These are phyloP conservation scores for Carex parvula DNA, from an alignment of 176 grass and related monocot species.

Conservation along the genomic window DNA sequence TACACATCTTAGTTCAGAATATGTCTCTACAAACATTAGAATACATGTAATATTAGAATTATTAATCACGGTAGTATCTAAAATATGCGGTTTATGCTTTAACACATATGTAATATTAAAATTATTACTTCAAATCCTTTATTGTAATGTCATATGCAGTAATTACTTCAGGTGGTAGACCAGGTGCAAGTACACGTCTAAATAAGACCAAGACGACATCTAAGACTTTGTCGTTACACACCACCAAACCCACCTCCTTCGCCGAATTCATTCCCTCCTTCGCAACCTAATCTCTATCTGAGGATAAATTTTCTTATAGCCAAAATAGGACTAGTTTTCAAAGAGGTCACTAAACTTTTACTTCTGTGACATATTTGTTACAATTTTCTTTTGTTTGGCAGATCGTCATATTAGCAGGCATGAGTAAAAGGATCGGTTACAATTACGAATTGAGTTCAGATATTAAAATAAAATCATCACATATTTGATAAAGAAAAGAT, in stretches of 20 bases:
- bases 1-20: not conserved
- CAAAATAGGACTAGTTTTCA: not conserved
- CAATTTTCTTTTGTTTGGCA: not conserved
- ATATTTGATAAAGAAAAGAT: too few relatives aligned
- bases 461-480: too few relatives aligned
- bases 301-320: not conserved
- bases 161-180: not conserved
- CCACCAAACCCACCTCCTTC: conserved; percentile 8
- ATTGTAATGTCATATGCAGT: too few relatives aligned
- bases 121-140: too few relatives aligned
- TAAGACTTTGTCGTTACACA: conserved; percentile 21
- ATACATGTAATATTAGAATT: not conserved
- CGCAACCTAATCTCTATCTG: not conserved
- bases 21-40: not conserved
- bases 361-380: not conserved
- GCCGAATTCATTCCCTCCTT: not conserved
- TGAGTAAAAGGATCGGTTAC: too few relatives aligned
- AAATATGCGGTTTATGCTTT: not conserved
- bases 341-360: not conserved
- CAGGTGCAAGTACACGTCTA: not conserved
- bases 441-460: too few relatives aligned
- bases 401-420: not conserved
- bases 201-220: conserved; percentile 22
- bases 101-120: too few relatives aligned
- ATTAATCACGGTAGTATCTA: not conserved